Evolutionary conservation across 2,329 filamentous ascomycete genomes (phyloP).

Genomic region (Cladophialophora bantiana): DNA sequence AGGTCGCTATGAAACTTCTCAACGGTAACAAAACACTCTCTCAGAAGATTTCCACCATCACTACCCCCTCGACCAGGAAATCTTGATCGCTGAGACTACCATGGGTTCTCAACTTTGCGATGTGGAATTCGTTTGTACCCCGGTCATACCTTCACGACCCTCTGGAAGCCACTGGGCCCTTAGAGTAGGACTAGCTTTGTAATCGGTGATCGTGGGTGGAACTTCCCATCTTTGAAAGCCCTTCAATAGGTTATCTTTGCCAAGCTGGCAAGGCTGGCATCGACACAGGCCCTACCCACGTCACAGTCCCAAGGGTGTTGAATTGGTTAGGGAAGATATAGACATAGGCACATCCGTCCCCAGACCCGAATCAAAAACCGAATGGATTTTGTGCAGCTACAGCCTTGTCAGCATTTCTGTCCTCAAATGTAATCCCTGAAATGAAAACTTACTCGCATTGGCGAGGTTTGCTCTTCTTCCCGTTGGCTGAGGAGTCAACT

Average conservation of each 20-base stretch:
- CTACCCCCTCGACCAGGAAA: background rate
- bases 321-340: background rate
- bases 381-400: slow-evolving; percentile 35
- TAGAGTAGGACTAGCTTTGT: background rate
- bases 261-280: background rate
- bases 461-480: slow-evolving; percentile 88
- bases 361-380: slow-evolving; percentile 22
- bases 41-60: background rate
- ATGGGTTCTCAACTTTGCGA: background rate
- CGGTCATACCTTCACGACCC: background rate
- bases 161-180: background rate
- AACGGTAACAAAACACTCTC: background rate
- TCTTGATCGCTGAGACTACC: background rate
- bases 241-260: background rate
- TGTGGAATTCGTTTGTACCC: background rate
- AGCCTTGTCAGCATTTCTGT: slow-evolving; percentile 17
- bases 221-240: background rate
- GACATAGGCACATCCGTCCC: background rate
- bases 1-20: slow-evolving; percentile 8
- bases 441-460: slow-evolving; percentile 84
- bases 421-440: slow-evolving; percentile 24
- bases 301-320: background rate
- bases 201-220: background rate
- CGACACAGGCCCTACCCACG: background rate
- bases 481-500: slow-evolving; percentile 83